Conservation (phyloP, 495 filamentous ascomycete species). For the Immersiella caudata region DNA sequence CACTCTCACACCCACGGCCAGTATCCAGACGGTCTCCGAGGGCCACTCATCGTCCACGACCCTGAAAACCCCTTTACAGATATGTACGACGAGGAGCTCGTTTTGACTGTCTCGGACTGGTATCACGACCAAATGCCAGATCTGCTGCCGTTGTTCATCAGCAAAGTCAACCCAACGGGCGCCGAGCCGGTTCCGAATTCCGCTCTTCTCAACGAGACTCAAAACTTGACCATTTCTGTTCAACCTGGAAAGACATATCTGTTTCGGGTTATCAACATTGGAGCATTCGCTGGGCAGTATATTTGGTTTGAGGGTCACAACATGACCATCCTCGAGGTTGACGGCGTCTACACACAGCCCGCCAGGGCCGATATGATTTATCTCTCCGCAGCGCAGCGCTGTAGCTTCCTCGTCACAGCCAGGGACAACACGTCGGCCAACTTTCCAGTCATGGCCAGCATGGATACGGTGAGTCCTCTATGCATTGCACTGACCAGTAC, state of each 20-base stretch:
- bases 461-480: slow-evolving; percentile 2
- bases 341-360: slow-evolving; percentile 61
- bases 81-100: slow-evolving; percentile 56
- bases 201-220: slow-evolving; percentile 70
- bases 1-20: slow-evolving; percentile 41
- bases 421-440: slow-evolving; percentile 66
- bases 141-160: slow-evolving; percentile 40
- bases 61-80: slow-evolving; percentile 51
- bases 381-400: slow-evolving; percentile 70
- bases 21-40: slow-evolving; percentile 56
- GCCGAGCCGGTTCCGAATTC: slow-evolving; percentile 69
- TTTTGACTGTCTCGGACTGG: slow-evolving; percentile 54
- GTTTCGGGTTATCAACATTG: slow-evolving; percentile 73
- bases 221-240: slow-evolving; percentile 54
- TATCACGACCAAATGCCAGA: slow-evolving; percentile 42
- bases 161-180: slow-evolving; percentile 48
- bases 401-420: slow-evolving; percentile 67
- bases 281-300: slow-evolving; percentile 68
- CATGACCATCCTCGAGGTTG: slow-evolving; percentile 60
- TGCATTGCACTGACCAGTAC: background rate
- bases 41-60: slow-evolving; percentile 60
- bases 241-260: slow-evolving; percentile 78
- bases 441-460: slow-evolving; percentile 60
- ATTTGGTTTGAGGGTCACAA: slow-evolving; percentile 77
- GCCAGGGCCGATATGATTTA: slow-evolving; percentile 64